These are phyloP conservation scores for Magnolia officinalis DNA, from an alignment of 164 flowering plant species.

Conservation along the genomic window DNA sequence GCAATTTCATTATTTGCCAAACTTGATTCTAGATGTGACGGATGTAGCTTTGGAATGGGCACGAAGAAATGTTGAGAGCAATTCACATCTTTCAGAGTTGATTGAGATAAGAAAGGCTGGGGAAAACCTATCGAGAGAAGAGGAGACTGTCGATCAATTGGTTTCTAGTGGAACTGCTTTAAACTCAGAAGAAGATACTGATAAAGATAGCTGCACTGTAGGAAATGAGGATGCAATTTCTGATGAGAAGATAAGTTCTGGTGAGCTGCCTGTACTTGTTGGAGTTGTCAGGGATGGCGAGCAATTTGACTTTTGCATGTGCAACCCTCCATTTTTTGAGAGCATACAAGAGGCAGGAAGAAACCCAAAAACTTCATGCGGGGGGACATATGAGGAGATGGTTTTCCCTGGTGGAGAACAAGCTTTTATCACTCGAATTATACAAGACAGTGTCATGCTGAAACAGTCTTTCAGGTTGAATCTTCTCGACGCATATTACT, in stretches of 20 bases:
- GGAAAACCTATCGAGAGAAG: conserved; percentile 6
- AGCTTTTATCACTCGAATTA: conserved; percentile 76
- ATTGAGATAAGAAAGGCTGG: conserved; percentile 74
- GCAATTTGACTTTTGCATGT: conserved; percentile 93
- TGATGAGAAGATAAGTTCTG: conserved; percentile 25
- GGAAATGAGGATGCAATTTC: conserved; percentile 6
- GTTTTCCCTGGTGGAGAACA: conserved; percentile 89
- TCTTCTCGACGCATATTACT: not conserved
- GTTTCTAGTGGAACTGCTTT: conserved; percentile 9
- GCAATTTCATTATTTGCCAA: not conserved
- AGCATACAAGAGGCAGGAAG: conserved; percentile 78
- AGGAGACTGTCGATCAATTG: not conserved
- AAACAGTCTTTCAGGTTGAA: conserved; percentile 68
- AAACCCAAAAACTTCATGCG: conserved; percentile 96
- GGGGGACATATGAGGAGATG: conserved; percentile 91
- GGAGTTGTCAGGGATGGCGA: conserved; percentile 76
- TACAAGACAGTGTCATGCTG: conserved; percentile 71
- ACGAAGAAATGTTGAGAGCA: conserved; percentile 60
- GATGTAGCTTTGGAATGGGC: conserved; percentile 95
- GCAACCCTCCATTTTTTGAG: conserved; percentile 97
- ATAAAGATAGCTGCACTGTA: not conserved
- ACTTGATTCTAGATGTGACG: conserved; percentile 68
- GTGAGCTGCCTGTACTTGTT: conserved; percentile 54
- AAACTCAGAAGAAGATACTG: conserved; percentile 1
- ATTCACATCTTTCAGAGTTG: conserved; percentile 65